Percentiles rank a stretch among this genome's conserved stretches.
Conservation (phyloP, 768 basidiomycete genomes). For the Hemileccinum impolitum region DNA sequence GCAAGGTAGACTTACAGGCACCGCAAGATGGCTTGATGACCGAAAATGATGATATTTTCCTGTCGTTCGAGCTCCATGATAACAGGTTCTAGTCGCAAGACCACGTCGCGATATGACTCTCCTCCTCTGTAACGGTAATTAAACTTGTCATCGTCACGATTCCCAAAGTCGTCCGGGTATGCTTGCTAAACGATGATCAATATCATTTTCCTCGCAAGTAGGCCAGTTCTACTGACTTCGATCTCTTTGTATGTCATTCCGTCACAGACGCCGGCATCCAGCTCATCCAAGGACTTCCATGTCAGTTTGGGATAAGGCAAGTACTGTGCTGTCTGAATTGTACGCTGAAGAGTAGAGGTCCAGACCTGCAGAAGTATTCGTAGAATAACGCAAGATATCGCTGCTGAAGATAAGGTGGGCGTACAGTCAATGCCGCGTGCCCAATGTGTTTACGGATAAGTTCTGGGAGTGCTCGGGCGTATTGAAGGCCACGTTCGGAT, state of each 20-base stretch:
- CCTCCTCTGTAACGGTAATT: conserved; percentile 97
- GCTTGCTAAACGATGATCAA: conserved; percentile 52
- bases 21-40: conserved; percentile 89
- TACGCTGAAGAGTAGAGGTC: conserved; percentile 96
- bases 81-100: conserved; percentile 90
- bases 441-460: conserved; percentile 91
- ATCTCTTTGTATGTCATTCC: conserved; percentile 99
- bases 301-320: conserved; percentile 90
- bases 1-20: conserved; percentile 52
- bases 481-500: conserved; percentile 79
- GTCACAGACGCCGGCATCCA: conserved; percentile 99
- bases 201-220: neutral
- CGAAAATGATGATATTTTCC: conserved; percentile 94
- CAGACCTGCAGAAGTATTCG: conserved; percentile 63
- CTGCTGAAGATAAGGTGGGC: conserved; percentile 17
- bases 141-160: conserved; percentile 98
- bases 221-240: conserved; percentile 53
- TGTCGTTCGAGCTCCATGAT: conserved; percentile 99
- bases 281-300: conserved; percentile 98
- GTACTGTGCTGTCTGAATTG: conserved; percentile 82
- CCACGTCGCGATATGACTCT: conserved; percentile 97
- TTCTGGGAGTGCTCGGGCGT: conserved; percentile 80
- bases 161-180: conserved; percentile 98
- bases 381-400: neutral
- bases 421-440: conserved; percentile 78